Base-by-base conservation (phyloP, 2,329 filamentous ascomycete species). In the Beauveria varroae region DNA sequence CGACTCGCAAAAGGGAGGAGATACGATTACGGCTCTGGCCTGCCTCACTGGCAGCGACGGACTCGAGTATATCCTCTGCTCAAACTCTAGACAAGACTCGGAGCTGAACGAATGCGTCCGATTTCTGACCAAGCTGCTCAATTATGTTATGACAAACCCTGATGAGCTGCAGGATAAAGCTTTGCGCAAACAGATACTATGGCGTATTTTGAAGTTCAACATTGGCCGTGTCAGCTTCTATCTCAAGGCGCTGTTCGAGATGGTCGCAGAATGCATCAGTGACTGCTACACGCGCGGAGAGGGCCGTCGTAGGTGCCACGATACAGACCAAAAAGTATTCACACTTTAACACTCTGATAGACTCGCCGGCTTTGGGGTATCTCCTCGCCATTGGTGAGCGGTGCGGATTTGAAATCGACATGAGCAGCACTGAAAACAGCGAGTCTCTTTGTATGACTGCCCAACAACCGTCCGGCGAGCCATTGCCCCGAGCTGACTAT, bases 41-140 rank as follows among this genome's bases (percentile, higher is more conserved):
- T 55, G 47, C 30, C 60, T 63, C 16, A 60, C 44, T 4, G 62
- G 28, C 14, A 16, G 24, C 4, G 12, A 47, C 20, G 61, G 63
- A 6, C 61, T 62, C 1, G 54, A 56, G 14, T 66, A 64, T 41
- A 52, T 63, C 9, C 55, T 66, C 47, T 41, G 49, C 12, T 65
- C 63, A n/a, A 65, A 66, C 20, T 14, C 20, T 3, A 62, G 64
- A 16, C 60, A 46, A 1, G 44, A 40, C 12, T 10, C 28, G 2
- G 58, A 65, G 34, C 63, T 63, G 40, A 53, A 63, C 4, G 34
- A 62, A 14, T 44, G 57, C 62, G 3, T 60, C 56, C 2, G 5
- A 14, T 20, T 46, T 24, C 5, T 56, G 24, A 26, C 16, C 5
- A 5, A 30, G 6, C 40, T 56, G 24, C 37, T 56, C 1, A 34